Evolutionary conservation across 2,329 filamentous ascomycete species (phyloP), one percentile per base, ranked within the genome.

Genomic region (Ilyonectria sp.): DNA sequence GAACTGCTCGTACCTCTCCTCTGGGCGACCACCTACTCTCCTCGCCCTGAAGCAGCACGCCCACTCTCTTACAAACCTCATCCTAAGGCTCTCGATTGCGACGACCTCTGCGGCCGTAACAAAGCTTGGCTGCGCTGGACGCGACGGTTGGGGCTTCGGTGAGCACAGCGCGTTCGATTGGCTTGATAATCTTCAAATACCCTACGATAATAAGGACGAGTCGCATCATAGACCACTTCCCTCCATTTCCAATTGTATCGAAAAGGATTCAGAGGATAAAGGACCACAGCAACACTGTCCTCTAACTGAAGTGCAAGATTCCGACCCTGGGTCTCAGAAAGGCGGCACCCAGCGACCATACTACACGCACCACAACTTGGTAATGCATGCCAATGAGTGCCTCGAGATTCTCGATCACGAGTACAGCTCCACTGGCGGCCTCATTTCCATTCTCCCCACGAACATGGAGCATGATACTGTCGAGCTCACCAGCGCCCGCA

Each of bases 351-450:
- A 63, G 10, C 76, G 72, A 44, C 85, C 83, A 4, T 87, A 84
- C 64, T 80, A 82, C 55, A 83, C 79, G 60, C 86, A 88, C 69
- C 80, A 84, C 68, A 82, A 82, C 35, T 82, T 90, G 17, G 79
- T 89, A 31, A 81, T 83, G 79, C 89, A 90, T 74, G 87, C 88
- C 66, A 90, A 90, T 73, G 83, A 86, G 65, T 86, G 88, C 57
- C 84, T 91, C 6, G 88, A 90, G 79, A 81, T 86, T 2, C 83
- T 91, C 7, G 89, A 91, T 70, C 87, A 90, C 73, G 88, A 90
- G 75, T 88, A 86, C 71, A 82, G 83, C 49, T 80, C 83, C 29
- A 85, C 86, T 40, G 89, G 89, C 17, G 89, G 89, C 2, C 78
- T 91, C 19, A 79, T 90, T 47, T 83, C 85, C 19, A 78, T 90